Base-by-base conservation (phyloP, 2,329 filamentous ascomycete genomes). In the Cercospora sp. region DNA sequence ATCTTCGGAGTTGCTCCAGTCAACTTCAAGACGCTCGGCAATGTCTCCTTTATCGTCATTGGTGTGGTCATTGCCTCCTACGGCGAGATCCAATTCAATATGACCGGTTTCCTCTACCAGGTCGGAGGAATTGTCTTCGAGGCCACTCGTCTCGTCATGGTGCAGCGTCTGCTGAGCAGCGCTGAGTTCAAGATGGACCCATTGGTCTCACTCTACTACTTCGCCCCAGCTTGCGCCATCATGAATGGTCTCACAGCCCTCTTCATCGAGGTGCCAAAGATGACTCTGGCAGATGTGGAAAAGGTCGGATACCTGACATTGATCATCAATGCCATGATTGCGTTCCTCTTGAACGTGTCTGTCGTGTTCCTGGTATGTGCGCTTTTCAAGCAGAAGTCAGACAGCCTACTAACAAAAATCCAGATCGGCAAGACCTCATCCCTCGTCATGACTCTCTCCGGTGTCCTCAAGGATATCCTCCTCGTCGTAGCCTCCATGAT, bases 1-100 rank as follows among this genome's bases (percentile, higher is more conserved):
- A 84, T 86, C 63, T 89, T 98, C 76, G 92, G 93, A 67, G 89
- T 97, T 70, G 89, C 92, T 13, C 89, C 92, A 70, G 91, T 93
- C 64, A 96, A 93, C 83, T 79, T 95, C 74, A 94, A 89, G 84
- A 91, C 93, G 60, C 90, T 99, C 75, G 87, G 92, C 78, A 99
- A 99, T 79, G 94, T 99, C 70, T 95, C 92, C 51, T 87, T 94
- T 79, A 99, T 99, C 76, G 95, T 98, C 63, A 81, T 98, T 63
- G 95, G 95, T 85, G 94, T 98, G 74, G 85, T 97, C 73, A 93
- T 99, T 77, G 95, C 95, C 60, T 97, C 94, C 1, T 87, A 96
- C 71, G 95, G 95, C 76, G 95, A 99, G 84, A 96, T 99, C 81
- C 90, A 94, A 79, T 99, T 99, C 79, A 91, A 92, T 76, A 84